These are phyloP conservation scores for Acanthamoeba royreba DNA, from an alignment of 208 protist species.

Conservation along the genomic window DNA sequence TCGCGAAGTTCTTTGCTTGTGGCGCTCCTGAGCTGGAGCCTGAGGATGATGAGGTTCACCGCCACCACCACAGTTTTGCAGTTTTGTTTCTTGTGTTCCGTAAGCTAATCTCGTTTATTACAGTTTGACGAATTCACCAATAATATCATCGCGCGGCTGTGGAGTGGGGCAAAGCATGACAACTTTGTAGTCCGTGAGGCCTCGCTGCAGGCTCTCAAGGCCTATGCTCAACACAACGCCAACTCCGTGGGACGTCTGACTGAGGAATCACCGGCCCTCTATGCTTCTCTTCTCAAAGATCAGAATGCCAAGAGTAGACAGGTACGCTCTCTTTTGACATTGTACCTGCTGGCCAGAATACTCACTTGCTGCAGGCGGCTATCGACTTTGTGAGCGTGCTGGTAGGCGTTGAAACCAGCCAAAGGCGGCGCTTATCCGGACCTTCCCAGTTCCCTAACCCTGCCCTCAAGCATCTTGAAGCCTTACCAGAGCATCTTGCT, in stretches of 20 bases:
- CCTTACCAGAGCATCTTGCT: not conserved
- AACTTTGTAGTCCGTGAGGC: not conserved
- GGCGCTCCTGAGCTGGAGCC: not conserved
- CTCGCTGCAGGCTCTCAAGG: not conserved
- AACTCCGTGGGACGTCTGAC: not conserved
- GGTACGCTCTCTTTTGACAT: not conserved
- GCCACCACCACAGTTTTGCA: not conserved
- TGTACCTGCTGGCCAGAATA: too few species aligned
- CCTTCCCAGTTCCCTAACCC: constrained; percentile 29
- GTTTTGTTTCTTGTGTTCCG: too few species aligned
- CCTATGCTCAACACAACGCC: not conserved
- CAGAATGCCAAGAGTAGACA: not conserved
- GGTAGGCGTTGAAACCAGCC: not conserved
- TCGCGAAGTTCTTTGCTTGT: constrained; percentile 16
- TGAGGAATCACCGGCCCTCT: not conserved
- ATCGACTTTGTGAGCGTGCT: constrained; percentile 19
- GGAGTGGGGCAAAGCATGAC: not conserved
- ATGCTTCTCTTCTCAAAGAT: not conserved
- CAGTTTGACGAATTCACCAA: constrained; percentile 44
- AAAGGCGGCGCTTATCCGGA: not conserved
- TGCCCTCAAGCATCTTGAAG: constrained; percentile 15
- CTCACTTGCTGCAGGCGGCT: too few species aligned
- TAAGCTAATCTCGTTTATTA: too few species aligned
- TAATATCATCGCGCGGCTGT: not conserved
- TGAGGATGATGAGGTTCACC: not conserved